phyloP scores from a whole-genome alignment of 1,139 yeast species.

The Nakaseomyces bracarensis region DNA sequence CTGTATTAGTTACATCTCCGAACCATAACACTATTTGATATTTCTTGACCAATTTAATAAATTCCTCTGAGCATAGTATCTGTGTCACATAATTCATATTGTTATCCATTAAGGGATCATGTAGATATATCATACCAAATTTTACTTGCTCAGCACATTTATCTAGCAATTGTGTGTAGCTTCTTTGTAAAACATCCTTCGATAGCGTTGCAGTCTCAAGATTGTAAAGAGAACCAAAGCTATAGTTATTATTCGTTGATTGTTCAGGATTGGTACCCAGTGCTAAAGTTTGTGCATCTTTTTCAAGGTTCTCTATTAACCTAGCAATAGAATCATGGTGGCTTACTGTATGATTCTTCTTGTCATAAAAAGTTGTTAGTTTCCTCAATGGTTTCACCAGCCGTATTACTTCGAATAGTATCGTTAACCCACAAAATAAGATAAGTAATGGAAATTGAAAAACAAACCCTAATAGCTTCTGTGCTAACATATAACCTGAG shows the following conservation, averaged over 20 bases:
- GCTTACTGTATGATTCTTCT: conserved; percentile 14
- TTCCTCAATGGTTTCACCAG: conserved; percentile 20
- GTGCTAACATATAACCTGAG: not conserved
- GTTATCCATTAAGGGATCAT: conserved; percentile 65
- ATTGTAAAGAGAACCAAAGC: conserved; percentile 23
- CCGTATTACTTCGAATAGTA: conserved; percentile 13
- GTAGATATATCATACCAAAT: conserved; percentile 65
- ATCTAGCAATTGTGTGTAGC: conserved; percentile 24
- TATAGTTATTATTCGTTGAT: conserved; percentile 8
- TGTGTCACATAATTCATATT: conserved; percentile 47
- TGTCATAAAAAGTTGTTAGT: conserved; percentile 21
- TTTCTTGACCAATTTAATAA: conserved; percentile 42
- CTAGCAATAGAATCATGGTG: conserved; percentile 14
- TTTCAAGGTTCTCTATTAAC: conserved; percentile 18
- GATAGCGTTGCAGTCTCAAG: conserved; percentile 19
- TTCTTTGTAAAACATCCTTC: conserved; percentile 17
- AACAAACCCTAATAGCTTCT: not conserved
- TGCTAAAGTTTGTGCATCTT: conserved; percentile 10
- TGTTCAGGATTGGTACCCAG: not conserved
- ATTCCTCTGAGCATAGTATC: conserved; percentile 46
- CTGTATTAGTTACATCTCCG: conserved; percentile 58
- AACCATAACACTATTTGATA: conserved; percentile 72
- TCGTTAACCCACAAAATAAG: conserved; percentile 18
- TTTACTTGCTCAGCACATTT: conserved; percentile 25
- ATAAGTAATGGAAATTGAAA: conserved; percentile 20